phyloP scores from a whole-genome alignment of 805 yeast genomes.

The Saccharomycopsis olivae region DNA sequence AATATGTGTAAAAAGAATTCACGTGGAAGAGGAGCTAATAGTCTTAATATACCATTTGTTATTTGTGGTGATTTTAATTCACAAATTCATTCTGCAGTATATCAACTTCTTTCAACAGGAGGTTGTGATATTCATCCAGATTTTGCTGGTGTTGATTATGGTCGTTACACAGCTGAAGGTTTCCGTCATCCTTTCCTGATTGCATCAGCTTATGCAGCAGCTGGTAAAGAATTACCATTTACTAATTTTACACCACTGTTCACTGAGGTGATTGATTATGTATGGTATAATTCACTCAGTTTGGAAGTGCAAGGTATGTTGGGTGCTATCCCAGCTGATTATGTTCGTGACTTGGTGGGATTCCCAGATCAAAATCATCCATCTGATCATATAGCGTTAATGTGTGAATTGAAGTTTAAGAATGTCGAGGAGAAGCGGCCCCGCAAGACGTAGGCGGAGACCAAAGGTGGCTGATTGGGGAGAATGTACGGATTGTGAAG shows the following conservation, averaged over 20 bases:
- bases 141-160: conserved; percentile 80
- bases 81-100: conserved; percentile 78
- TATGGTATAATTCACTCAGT: conserved; percentile 84
- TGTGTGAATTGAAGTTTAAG: conserved; percentile 66
- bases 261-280: conserved; percentile 87
- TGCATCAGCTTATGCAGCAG: conserved; percentile 72
- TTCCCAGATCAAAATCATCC: conserved; percentile 92
- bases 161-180: conserved; percentile 82
- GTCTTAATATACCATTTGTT: conserved; percentile 56
- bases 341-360: conserved; percentile 70
- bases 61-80: conserved; percentile 97
- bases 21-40: conserved; percentile 27
- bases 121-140: conserved; percentile 70
- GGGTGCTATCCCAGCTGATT: conserved; percentile 75
- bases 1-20: conserved; percentile 41
- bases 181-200: conserved; percentile 72
- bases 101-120: conserved; percentile 78
- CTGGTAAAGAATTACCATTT: conserved; percentile 88
- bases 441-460: conserved; percentile 5
- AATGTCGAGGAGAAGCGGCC: conserved; percentile 27
- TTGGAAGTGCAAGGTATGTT: conserved; percentile 76
- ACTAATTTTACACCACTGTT: conserved; percentile 92
- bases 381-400: conserved; percentile 87
- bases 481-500: neutral
- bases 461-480: neutral